phyloP scores from a whole-genome alignment of 805 yeast genomes.

The Ogataea nitratoaversa region DNA sequence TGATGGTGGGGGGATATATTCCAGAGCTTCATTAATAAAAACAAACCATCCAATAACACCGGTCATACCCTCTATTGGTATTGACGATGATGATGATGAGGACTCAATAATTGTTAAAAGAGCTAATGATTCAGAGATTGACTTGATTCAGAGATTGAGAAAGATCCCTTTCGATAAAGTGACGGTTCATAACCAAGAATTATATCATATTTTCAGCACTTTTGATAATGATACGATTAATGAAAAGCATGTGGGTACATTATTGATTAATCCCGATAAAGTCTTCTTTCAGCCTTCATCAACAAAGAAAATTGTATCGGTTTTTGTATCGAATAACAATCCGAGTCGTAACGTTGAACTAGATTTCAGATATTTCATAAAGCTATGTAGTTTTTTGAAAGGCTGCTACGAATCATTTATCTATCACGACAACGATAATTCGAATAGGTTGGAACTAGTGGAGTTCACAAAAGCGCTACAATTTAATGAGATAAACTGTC shows the following conservation, averaged over 20 bases:
- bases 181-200: conserved; percentile 20
- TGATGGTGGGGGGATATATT: conserved; percentile 11
- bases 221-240: conserved; percentile 16
- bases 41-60: conserved; percentile 10
- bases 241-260: conserved; percentile 10
- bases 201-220: conserved; percentile 15
- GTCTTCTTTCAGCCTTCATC: conserved; percentile 16
- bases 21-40: conserved; percentile 14
- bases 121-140: background rate
- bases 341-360: conserved; percentile 5
- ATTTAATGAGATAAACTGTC: conserved; percentile 21
- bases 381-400: conserved; percentile 26
- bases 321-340: background rate
- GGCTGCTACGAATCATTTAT: conserved; percentile 30
- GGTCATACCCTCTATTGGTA: conserved; percentile 16
- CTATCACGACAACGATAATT: conserved; percentile 25
- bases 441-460: conserved; percentile 22
- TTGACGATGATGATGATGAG: conserved; percentile 8
- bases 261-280: conserved; percentile 24
- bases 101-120: background rate
- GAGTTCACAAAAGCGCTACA: conserved; percentile 27
- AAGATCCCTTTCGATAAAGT: conserved; percentile 12
- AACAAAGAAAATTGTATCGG: conserved; percentile 12
- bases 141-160: conserved; percentile 14
- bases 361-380: conserved; percentile 26